phyloP scores from a whole-genome alignment of 257 asterid species.

The Nicotiana benthamiana region DNA sequence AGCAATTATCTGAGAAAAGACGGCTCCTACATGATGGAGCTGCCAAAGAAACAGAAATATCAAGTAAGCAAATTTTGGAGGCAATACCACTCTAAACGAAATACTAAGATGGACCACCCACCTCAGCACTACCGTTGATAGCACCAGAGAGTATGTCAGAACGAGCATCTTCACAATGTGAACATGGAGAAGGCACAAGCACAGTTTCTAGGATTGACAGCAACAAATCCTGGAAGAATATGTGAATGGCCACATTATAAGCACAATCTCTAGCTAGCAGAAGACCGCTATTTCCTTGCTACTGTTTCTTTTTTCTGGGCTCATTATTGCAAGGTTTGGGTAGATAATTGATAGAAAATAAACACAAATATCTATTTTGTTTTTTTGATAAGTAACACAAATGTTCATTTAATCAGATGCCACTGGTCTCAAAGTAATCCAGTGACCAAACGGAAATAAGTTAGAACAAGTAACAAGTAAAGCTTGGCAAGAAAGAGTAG shows the following conservation, averaged over 20 bases:
- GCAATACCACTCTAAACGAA: background rate
- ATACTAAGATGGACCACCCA: constrained; percentile 20
- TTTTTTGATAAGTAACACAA: background rate
- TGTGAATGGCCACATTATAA: background rate
- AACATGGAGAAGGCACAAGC: constrained; percentile 46
- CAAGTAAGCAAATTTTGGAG: constrained; percentile 3
- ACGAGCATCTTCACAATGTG: constrained; percentile 25
- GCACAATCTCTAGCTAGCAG: background rate
- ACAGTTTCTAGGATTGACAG: constrained; percentile 39
- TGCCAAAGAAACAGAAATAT: constrained; percentile 24
- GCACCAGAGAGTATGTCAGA: constrained; percentile 46
- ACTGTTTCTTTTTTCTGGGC: background rate
- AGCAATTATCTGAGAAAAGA: constrained; percentile 41
- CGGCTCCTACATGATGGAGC: constrained; percentile 56
- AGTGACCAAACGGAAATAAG: background rate
- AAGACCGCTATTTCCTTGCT: background rate
- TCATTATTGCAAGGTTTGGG: background rate
- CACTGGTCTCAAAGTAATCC: background rate
- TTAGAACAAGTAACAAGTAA: background rate
- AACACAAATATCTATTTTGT: background rate
- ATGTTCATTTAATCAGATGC: background rate
- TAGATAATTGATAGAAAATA: background rate
- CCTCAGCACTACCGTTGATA: constrained; percentile 63
- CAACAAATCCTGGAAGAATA: constrained; percentile 48
- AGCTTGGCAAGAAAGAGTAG: constrained; percentile 3